Base-by-base conservation (phyloP, 305 asterid species). In the Fraxinus sp. region DNA sequence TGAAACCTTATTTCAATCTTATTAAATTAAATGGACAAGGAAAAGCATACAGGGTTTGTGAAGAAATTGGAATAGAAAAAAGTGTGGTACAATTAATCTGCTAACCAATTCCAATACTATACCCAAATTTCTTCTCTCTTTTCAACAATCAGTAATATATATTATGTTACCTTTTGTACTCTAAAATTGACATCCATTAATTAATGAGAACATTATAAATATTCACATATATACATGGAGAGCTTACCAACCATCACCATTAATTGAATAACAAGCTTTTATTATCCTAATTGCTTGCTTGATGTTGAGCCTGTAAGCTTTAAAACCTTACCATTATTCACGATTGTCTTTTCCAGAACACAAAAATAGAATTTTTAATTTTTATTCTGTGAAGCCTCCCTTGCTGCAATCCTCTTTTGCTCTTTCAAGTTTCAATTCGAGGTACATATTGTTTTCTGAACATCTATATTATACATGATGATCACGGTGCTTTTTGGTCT, bases 241-340 rank as follows among this genome's bases (percentile, higher is more conserved):
- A 88, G 89, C 84, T 85, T 81, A 89, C 91, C 92, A 88, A 89
- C 86, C 86, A 79, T 80, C 26, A 80, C 84, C 84, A 85, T 83
- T 30, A 77, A 84, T 87, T 85, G 57, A 73, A 74, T 79, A 41
- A 39, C 79, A 87, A 81, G 86, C 81, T 83, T 79, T 37, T 72
- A 46, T 57, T 35, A 4, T 76, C 74, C 77, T 30, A 14, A 57
- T 78, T 46, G 30, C 55, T 22, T 76, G 30, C 75, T 36, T 57
- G 20, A 52, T 26, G 10, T 41, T 20, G 5, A 16, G 39, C 44
- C 46, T 78, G 52, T 28, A 77, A 75, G 55, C 84, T 75, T 84
- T 75, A 74, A 77, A 78, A 82, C 87, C 84, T 70, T 46, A 46
- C 32, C 13, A 46, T 68, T 44, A 78, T 70, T 82, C 46, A 33